Evolutionary conservation across 208 protist species (phyloP), one percentile per base, ranked within the genome.

Genomic region (Crithidia expoeki): DNA sequence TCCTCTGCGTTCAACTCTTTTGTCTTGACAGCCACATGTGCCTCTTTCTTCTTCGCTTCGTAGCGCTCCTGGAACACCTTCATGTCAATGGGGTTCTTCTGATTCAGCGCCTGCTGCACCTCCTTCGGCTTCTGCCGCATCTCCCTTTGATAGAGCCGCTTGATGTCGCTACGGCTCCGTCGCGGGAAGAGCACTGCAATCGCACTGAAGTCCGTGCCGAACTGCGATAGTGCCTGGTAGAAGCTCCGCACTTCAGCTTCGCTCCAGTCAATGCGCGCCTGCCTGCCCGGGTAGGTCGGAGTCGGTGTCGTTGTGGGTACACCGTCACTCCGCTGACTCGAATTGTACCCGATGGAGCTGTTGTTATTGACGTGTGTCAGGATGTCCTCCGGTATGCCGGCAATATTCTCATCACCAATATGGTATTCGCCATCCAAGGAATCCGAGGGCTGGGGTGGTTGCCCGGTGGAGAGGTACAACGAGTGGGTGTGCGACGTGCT

Each of bases 201-300:
- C 44, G 88, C 84, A 38, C 79, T 84, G 61, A 97, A 97, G 79
- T 97, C 90, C 0, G 90, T 94, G 51, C 94, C 94, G 77, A 86
- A 96, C 74, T 96, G 88, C 25, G 85, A 90, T 47, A 97, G 88
- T 11, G 80, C 83, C 55, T 81, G 68, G 68, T 94, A 97, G 68
- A 97, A 96, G 46, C 74, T 74, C 16, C 68, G 63, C 10, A 93
- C 66, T 50, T 97, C 92, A 17, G 79, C 86, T 28, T 93, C 84
- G 28, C 72, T 94, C 88, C 89, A 96, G 46, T 88, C 85, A 28
- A 82, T 74, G 23, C 84, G 71, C 33, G 79, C 64, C 4, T 63
- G 71, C 30, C 66, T 60, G 17, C 53, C 34, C 0, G 55, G n/a
- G 40, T 57, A n/a, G 47, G 34, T 17, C 3, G 27, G 66, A 21